Conservation (phyloP, 2,329 filamentous ascomycete species). For the Madurella mycetomatis region DNA sequence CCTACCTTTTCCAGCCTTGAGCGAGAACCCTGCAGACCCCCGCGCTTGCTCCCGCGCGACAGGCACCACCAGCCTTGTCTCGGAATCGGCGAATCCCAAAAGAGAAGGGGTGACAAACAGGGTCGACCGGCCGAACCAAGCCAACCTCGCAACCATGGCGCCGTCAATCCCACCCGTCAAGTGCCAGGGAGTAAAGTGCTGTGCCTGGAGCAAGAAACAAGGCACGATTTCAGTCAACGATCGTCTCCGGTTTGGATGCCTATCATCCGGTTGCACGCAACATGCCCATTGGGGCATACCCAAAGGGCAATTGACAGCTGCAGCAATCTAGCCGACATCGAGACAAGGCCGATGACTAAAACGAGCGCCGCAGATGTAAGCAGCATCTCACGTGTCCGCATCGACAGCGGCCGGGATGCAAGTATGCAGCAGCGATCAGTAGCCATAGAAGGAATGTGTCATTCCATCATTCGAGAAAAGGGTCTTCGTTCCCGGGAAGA, state of each 20-base stretch:
- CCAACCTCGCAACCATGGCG: background rate
- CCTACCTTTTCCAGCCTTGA: no score
- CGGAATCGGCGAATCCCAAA: background rate
- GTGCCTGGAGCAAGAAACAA: background rate
- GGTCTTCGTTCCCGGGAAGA: background rate
- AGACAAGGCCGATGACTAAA: background rate
- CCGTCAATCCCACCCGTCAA: slow-evolving; percentile 3
- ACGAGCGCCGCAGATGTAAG: background rate
- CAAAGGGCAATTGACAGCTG: background rate
- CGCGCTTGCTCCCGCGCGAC: slow-evolving; percentile 1
- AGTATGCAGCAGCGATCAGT: background rate
- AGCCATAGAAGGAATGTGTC: background rate
- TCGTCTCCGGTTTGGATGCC: background rate
- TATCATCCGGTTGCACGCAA: background rate
- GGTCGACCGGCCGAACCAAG: slow-evolving; percentile 2
- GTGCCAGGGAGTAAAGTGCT: background rate
- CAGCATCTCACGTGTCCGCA: background rate
- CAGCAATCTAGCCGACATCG: background rate
- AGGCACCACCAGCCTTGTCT: slow-evolving; percentile 1
- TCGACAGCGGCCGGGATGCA: background rate
- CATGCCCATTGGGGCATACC: background rate
- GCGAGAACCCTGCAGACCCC: background rate
- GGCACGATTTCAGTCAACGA: background rate
- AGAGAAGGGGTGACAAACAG: slow-evolving; percentile 3
- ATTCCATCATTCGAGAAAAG: background rate